Base-by-base conservation (phyloP, 208 protist species). In the Leishmania gerbilli region DNA sequence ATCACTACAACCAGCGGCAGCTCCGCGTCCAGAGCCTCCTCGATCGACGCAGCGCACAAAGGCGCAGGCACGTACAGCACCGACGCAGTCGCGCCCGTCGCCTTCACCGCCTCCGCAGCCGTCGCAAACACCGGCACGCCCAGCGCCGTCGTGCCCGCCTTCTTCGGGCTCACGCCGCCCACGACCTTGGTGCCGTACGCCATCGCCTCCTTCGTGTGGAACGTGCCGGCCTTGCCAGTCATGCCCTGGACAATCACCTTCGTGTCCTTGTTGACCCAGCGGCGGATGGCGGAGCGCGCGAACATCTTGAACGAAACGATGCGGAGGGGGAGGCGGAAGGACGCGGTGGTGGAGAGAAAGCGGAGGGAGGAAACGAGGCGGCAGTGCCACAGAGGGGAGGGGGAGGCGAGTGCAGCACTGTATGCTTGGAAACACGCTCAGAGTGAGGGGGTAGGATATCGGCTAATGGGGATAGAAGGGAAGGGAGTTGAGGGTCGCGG, bases 181-280 rank as follows among this genome's bases (percentile, higher is more conserved):
- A 99, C 99, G 89, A 99, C 98, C 76, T 99, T 98, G 42, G 99
- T 99, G 65, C 99, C 99, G 88, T 99, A 99, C 37, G 90, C 96
- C 78, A 99, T 99, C 24, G 99, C 98, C 83, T 99, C 95, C 89
- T 99, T 86, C 47, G 90, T 98, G 89, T 99, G 99, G 91, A 99
- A 99, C 42, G 98, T 99, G 69, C 99, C 99, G 84, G 98, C 97
- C 83, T 99, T 99, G 77, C 99, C 99, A n/a, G 99, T 99, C 80
- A 99, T 98, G 86, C 99, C 99, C 92, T 99, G 99, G 87, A 98
- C 99, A 77, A 99, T 99, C 19, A 99, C 97, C 90, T 99, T 99
- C 21, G 99, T 99, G 84, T 99, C 85, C 84, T 98, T 99, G 89
- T 98, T 95, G 77, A 99, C 86, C 89, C 91, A 95, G 53, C 87